Evolutionary conservation across 345 rosid species (phyloP).

Genomic region (Eucalyptus rudis): DNA sequence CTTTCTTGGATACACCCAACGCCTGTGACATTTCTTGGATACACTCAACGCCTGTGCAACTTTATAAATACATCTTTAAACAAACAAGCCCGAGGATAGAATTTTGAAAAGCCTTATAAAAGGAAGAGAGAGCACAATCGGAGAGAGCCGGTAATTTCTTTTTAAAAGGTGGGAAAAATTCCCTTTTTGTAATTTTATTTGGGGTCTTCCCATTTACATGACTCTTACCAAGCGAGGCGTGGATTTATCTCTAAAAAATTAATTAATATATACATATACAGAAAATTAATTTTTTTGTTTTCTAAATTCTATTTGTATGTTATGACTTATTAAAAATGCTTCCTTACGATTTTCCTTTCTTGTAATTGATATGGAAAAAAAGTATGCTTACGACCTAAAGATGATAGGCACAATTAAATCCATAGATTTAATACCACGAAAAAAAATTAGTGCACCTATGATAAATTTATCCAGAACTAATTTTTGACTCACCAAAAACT

Average conservation of each 20-base stretch:
- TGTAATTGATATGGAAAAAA: background rate
- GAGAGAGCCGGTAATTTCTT: background rate
- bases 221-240: background rate
- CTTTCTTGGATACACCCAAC: background rate
- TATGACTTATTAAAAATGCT: background rate
- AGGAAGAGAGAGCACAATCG: background rate
- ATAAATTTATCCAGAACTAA: background rate
- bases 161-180: background rate
- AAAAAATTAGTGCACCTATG: no score
- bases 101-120: background rate
- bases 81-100: background rate
- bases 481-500: no score
- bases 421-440: no score
- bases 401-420: background rate
- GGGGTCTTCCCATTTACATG: background rate
- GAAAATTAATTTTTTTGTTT: background rate
- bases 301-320: background rate
- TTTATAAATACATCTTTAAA: background rate
- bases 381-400: background rate
- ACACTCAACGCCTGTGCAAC: background rate
- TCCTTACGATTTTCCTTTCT: background rate
- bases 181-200: background rate
- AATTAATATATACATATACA: background rate
- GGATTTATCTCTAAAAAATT: background rate
- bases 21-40: background rate